phyloP scores from a whole-genome alignment of 2,329 filamentous ascomycete species.

The Didymella lethalis region DNA sequence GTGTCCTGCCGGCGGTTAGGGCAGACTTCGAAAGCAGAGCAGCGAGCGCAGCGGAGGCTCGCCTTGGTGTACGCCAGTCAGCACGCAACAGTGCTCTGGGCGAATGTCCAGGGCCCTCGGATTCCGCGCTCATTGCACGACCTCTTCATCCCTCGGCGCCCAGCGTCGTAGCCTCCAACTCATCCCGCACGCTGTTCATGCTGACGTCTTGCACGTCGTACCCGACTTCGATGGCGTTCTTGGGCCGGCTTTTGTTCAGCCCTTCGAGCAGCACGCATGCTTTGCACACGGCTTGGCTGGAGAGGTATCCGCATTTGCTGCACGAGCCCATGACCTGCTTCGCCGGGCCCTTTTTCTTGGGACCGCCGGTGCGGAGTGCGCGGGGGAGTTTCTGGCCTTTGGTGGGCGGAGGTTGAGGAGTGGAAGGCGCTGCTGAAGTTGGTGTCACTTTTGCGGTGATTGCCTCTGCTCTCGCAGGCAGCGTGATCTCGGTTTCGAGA shows the following conservation, averaged over 20 bases:
- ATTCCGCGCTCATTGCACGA: too few relatives aligned
- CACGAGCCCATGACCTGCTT: conserved; percentile 83
- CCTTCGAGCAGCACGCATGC: conserved; percentile 90
- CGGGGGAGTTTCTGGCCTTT: conserved; percentile 28
- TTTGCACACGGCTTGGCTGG: conserved; percentile 92
- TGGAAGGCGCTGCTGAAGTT: too few relatives aligned
- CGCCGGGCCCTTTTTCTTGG: conserved; percentile 32
- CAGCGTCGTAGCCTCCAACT: conserved; percentile 32
- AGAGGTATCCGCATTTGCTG: conserved; percentile 90
- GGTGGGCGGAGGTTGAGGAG: too few relatives aligned
- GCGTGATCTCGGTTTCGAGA: conserved; percentile 72
- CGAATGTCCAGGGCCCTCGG: too few relatives aligned
- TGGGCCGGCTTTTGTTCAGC: conserved; percentile 75
- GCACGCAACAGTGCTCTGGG: too few relatives aligned
- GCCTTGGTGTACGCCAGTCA: too few relatives aligned
- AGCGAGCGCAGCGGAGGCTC: too few relatives aligned
- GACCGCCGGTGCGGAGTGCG: conserved; percentile 23
- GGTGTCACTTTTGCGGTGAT: too few relatives aligned
- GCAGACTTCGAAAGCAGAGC: too few relatives aligned
- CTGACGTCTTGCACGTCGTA: conserved; percentile 36
- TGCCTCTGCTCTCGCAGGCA: neutral
- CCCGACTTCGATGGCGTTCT: conserved; percentile 45
- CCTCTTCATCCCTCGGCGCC: conserved; percentile 25
- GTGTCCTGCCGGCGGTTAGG: too few relatives aligned
- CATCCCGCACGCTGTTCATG: conserved; percentile 33